phyloP scores from a whole-genome alignment of 495 filamentous ascomycete species.

The Neurospora sp. region DNA sequence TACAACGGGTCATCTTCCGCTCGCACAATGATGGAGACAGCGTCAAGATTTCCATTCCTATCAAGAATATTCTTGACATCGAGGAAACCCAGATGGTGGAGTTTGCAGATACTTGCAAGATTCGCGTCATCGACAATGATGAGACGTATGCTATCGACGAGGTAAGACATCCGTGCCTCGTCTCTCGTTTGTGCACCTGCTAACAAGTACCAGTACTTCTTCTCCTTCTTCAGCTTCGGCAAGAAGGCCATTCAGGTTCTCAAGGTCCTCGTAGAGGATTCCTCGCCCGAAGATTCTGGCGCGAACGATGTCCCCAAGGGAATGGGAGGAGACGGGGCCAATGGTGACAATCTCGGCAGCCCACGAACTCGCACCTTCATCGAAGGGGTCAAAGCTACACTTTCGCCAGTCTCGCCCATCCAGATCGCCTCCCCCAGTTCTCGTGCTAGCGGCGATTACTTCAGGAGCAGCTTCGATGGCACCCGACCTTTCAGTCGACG shows the following conservation, averaged over 20 bases:
- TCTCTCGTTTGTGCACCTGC: conserved; percentile 13
- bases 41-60: conserved; percentile 88
- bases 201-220: conserved; percentile 67
- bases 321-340: conserved; percentile 1
- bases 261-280: conserved; percentile 61
- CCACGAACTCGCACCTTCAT: conserved; percentile 39
- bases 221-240: conserved; percentile 85
- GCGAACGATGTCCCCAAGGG: conserved; percentile 9
- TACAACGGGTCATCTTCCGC: conserved; percentile 91
- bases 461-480: conserved; percentile 31
- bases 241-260: conserved; percentile 77
- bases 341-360: not conserved
- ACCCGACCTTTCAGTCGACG: conserved; percentile 35
- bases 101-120: conserved; percentile 88
- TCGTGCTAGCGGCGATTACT: conserved; percentile 33
- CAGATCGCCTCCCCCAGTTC: conserved; percentile 29
- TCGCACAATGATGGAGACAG: conserved; percentile 95
- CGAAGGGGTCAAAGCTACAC: conserved; percentile 56
- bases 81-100: conserved; percentile 89
- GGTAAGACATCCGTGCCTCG: conserved; percentile 37
- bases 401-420: conserved; percentile 42
- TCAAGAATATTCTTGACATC: conserved; percentile 81
- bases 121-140: conserved; percentile 81
- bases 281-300: conserved; percentile 37
- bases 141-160: conserved; percentile 95